Evolutionary conservation across 805 yeast genomes (phyloP).

Genomic region (Lipomyces starkeyi): DNA sequence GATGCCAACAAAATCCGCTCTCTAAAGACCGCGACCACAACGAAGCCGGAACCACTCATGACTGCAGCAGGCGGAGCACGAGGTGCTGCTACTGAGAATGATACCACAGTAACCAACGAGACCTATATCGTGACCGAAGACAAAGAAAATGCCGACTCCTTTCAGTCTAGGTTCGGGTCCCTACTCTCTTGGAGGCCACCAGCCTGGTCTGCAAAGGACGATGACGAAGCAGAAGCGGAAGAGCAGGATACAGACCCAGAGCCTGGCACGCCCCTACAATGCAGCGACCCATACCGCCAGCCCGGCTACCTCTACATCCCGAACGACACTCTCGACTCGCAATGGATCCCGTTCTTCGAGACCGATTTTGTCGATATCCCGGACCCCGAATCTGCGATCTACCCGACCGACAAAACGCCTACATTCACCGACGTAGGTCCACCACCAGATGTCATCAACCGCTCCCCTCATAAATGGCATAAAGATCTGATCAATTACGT

Average conservation of each 20-base stretch:
- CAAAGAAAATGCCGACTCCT: neutral
- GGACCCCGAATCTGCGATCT: slow-evolving; percentile 24
- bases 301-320: slow-evolving; percentile 31
- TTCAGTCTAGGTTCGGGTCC: neutral
- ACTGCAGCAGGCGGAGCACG: neutral
- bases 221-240: neutral
- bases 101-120: neutral
- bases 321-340: neutral
- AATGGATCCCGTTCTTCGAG: slow-evolving; percentile 22
- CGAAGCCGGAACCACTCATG: neutral
- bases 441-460: slow-evolving; percentile 9
- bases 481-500: slow-evolving; percentile 14
- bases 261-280: slow-evolving; percentile 10
- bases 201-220: neutral
- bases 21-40: neutral
- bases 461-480: slow-evolving; percentile 26
- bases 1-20: neutral
- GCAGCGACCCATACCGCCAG: slow-evolving; percentile 31
- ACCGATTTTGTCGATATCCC: slow-evolving; percentile 18
- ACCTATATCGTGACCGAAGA: neutral
- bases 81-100: neutral
- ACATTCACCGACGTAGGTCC: slow-evolving; percentile 21
- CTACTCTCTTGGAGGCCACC: neutral
- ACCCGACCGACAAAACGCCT: slow-evolving; percentile 23
- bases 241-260: neutral